phyloP scores from a whole-genome alignment of 176 grass and related monocot genomes.

The Carex parvula region DNA sequence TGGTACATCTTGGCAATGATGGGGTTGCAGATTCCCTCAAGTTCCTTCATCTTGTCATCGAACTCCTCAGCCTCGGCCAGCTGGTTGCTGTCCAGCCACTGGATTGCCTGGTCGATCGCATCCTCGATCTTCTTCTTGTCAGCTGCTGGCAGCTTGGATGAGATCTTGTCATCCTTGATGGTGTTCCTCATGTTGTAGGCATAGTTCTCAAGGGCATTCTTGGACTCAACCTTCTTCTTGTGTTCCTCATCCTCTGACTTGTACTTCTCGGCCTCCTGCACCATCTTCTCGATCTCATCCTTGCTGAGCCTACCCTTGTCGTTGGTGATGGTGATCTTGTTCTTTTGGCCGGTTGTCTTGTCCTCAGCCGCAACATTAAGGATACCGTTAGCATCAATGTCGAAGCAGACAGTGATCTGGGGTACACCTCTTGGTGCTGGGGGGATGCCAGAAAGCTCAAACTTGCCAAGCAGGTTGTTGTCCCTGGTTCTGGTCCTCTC shows the following conservation, averaged over 20 bases:
- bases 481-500: constrained; percentile 72
- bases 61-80: constrained; percentile 76
- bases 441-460: constrained; percentile 84
- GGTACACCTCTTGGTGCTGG: constrained; percentile 70
- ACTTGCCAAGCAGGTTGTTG: constrained; percentile 85
- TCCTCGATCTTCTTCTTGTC: constrained; percentile 95
- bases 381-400: constrained; percentile 83
- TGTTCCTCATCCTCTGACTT: constrained; percentile 87
- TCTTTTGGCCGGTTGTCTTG: constrained; percentile 83
- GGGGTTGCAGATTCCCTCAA: constrained; percentile 81
- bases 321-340: constrained; percentile 92
- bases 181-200: constrained; percentile 95
- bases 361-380: constrained; percentile 82
- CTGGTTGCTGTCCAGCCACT: constrained; percentile 78
- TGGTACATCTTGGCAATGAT: constrained; percentile 98
- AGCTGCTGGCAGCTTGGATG: constrained; percentile 48
- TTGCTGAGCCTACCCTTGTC: constrained; percentile 78
- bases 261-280: constrained; percentile 86
- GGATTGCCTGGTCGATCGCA: constrained; percentile 55
- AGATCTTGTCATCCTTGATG: constrained; percentile 77
- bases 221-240: constrained; percentile 85
- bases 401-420: constrained; percentile 80
- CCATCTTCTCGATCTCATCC: constrained; percentile 92
- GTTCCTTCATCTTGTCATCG: constrained; percentile 91
- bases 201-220: constrained; percentile 89